These are phyloP conservation scores for Gracilaria vermiculophylla DNA, from an alignment of 23 red algal species.

Conservation along the genomic window DNA sequence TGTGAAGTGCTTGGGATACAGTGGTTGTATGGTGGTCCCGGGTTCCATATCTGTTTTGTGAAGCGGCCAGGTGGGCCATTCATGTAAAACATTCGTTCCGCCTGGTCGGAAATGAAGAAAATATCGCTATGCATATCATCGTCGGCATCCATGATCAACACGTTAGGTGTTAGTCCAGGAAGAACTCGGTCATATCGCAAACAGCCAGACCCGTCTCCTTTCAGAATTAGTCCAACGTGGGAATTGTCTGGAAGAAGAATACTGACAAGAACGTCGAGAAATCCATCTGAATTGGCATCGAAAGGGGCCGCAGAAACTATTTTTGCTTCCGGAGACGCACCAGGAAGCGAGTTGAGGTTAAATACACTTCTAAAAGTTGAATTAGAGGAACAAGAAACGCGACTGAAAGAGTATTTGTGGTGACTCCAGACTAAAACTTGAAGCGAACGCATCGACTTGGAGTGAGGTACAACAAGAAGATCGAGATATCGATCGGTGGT, in stretches of 20 bases:
- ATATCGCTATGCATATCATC: slow-evolving; percentile 85
- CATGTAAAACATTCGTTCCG: slow-evolving; percentile 71
- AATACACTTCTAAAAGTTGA: slow-evolving; percentile 28
- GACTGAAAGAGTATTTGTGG: slow-evolving; percentile 66
- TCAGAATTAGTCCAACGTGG: slow-evolving; percentile 37
- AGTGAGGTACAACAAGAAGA: slow-evolving; percentile 59
- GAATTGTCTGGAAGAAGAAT: slow-evolving; percentile 35
- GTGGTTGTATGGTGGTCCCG: background rate
- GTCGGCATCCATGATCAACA: slow-evolving; percentile 84
- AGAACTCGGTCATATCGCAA: slow-evolving; percentile 39
- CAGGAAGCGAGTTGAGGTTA: slow-evolving; percentile 12
- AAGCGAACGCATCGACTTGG: slow-evolving; percentile 32
- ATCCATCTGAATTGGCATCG: slow-evolving; percentile 87
- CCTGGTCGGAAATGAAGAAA: slow-evolving; percentile 49
- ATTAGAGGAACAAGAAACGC: background rate
- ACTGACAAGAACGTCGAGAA: slow-evolving; percentile 77
- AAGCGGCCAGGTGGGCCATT: slow-evolving; percentile 44
- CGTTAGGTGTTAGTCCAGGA: slow-evolving; percentile 23
- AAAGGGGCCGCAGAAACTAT: slow-evolving; percentile 60
- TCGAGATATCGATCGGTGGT: slow-evolving; percentile 69
- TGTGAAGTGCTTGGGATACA: slow-evolving; percentile 18
- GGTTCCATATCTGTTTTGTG: slow-evolving; percentile 28
- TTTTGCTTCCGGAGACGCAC: slow-evolving; percentile 10
- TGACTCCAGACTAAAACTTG: slow-evolving; percentile 64
- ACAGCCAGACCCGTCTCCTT: slow-evolving; percentile 48